Evolutionary conservation across 208 protist genomes (phyloP).

Genomic region (Leishmania turanica): DNA sequence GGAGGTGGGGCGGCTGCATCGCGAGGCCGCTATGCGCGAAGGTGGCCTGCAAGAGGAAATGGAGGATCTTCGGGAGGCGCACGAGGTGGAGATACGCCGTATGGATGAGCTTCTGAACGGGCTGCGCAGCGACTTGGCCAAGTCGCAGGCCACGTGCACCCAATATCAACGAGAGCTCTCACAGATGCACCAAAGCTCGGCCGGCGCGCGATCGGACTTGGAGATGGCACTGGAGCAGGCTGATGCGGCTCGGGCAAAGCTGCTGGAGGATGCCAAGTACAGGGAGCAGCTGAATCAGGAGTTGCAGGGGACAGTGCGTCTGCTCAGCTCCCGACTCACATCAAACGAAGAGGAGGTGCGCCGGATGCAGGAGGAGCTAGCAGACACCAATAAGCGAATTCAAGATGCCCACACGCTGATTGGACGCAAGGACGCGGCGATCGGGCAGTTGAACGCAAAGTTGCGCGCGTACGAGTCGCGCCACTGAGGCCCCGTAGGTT

Average conservation of each 20-base stretch:
- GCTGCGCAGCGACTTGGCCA: conserved; percentile 71
- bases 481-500: conserved; percentile 4
- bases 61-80: conserved; percentile 49
- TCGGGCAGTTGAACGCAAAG: conserved; percentile 83
- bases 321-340: conserved; percentile 72
- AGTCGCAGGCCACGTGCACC: conserved; percentile 53
- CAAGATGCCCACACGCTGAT: conserved; percentile 85
- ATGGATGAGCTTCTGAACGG: conserved; percentile 84
- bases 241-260: conserved; percentile 55
- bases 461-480: conserved; percentile 82
- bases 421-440: conserved; percentile 77
- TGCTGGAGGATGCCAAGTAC: conserved; percentile 73
- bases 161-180: conserved; percentile 72
- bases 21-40: conserved; percentile 53
- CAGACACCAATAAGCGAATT: conserved; percentile 60
- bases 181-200: conserved; percentile 48
- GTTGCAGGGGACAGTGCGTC: conserved; percentile 81
- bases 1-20: conserved; percentile 60
- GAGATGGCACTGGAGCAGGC: conserved; percentile 60
- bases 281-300: conserved; percentile 79
- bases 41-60: conserved; percentile 64
- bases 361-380: conserved; percentile 76
- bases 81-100: conserved; percentile 67
- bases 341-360: conserved; percentile 77
- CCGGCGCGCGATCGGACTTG: conserved; percentile 50